phyloP scores from a whole-genome alignment of 2,329 filamentous ascomycete species.

The Penicillium sclerotigenum region DNA sequence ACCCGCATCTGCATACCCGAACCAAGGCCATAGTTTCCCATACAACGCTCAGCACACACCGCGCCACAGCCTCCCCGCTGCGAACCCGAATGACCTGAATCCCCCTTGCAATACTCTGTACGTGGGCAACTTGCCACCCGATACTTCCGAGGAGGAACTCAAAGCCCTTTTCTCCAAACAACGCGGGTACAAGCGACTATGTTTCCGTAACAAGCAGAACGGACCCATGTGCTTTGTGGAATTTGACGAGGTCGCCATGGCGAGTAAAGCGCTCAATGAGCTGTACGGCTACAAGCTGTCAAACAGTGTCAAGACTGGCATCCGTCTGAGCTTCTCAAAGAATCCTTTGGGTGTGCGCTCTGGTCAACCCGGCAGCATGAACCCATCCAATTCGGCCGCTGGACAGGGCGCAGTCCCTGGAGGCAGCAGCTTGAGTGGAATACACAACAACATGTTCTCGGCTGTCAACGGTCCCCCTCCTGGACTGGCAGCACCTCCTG shows the following conservation, averaged over 20 bases:
- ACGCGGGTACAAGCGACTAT: slow-evolving; percentile 90
- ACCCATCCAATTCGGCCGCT: slow-evolving; percentile 49
- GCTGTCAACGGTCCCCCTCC: slow-evolving; percentile 75
- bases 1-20: slow-evolving; percentile 56
- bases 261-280: slow-evolving; percentile 85
- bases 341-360: slow-evolving; percentile 91
- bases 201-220: slow-evolving; percentile 91
- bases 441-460: slow-evolving; percentile 62
- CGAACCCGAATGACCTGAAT: slow-evolving; percentile 93
- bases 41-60: slow-evolving; percentile 57
- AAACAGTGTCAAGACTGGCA: slow-evolving; percentile 91
- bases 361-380: slow-evolving; percentile 60
- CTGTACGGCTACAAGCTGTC: slow-evolving; percentile 83
- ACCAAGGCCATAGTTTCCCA: slow-evolving; percentile 53
- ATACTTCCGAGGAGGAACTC: slow-evolving; percentile 91
- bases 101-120: slow-evolving; percentile 97
- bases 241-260: slow-evolving; percentile 89
- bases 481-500: slow-evolving; percentile 72
- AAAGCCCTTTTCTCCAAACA: slow-evolving; percentile 92
- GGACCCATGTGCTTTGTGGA: slow-evolving; percentile 99
- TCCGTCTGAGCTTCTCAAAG: slow-evolving; percentile 94
- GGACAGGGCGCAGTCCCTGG: slow-evolving; percentile 54
- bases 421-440: slow-evolving; percentile 54
- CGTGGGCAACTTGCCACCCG: slow-evolving; percentile 90
- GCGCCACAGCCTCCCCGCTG: slow-evolving; percentile 72